Percentiles rank a stretch among this genome's conserved stretches.
Evolutionary conservation across 1,284 basidiomycete genomes (phyloP).

Genomic region (Ganoderma meredithae): DNA sequence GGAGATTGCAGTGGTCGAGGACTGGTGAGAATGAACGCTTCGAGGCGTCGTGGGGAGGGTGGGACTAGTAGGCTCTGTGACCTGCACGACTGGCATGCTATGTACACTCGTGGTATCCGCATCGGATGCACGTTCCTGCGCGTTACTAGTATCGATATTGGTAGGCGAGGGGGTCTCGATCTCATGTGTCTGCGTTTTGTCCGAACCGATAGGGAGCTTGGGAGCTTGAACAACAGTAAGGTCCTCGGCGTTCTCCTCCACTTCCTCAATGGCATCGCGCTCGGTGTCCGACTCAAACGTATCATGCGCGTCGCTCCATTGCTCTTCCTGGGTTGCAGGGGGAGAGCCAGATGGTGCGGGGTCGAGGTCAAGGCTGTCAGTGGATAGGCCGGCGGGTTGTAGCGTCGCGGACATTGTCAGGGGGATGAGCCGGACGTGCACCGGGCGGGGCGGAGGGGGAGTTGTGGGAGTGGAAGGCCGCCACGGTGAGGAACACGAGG

Average conservation of each 20-base stretch:
- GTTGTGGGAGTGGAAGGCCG: conserved; percentile 17
- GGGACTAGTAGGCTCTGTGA: conserved; percentile 48
- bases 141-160: conserved; percentile 32
- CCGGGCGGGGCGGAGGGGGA: conserved; percentile 4
- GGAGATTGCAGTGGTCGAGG: conserved; percentile 26
- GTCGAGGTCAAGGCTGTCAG: conserved; percentile 38
- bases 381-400: conserved; percentile 40
- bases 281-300: conserved; percentile 48
- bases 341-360: conserved; percentile 33
- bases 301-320: conserved; percentile 49
- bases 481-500: conserved; percentile 19
- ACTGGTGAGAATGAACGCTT: conserved; percentile 37
- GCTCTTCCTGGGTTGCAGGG: conserved; percentile 42
- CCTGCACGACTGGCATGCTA: conserved; percentile 62
- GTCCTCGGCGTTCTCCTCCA: conserved; percentile 39
- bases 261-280: conserved; percentile 43
- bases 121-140: conserved; percentile 36
- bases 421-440: conserved; percentile 13
- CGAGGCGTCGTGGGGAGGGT: conserved; percentile 39
- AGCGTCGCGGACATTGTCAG: conserved; percentile 28
- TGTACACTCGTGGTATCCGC: conserved; percentile 61
- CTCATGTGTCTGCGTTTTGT: conserved; percentile 43
- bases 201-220: conserved; percentile 46
- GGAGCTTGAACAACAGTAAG: conserved; percentile 43
- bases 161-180: conserved; percentile 42